phyloP scores from a whole-genome alignment of 495 filamentous ascomycete genomes.

The Hyaloscypha bicolor region DNA sequence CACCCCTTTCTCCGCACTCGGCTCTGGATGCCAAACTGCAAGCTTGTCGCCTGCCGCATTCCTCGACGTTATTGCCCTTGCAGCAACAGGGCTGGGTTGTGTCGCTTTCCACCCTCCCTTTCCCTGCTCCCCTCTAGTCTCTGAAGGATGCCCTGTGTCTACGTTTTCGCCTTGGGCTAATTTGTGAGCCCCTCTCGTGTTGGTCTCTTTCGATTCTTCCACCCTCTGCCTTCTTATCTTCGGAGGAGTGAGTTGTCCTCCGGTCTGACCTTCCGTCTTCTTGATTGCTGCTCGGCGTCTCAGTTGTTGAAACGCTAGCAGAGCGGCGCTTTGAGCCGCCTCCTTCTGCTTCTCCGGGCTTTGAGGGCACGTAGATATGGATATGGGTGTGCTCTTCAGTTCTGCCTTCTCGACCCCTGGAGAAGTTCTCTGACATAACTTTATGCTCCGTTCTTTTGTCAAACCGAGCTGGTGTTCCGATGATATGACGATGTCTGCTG shows the following conservation, averaged over 20 bases:
- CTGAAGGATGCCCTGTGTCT: constrained; percentile 23
- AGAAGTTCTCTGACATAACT: constrained; percentile 23
- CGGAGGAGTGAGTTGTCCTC: constrained; percentile 1
- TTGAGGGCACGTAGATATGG: constrained; percentile 32
- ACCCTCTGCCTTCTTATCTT: constrained; percentile 8
- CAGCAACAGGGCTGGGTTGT: background rate
- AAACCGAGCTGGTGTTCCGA: constrained; percentile 24
- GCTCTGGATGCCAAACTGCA: constrained; percentile 14
- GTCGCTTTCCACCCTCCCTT: background rate
- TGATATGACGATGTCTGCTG: constrained; percentile 30
- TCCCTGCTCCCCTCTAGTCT: background rate
- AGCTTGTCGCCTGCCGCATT: background rate
- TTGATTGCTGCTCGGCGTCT: constrained; percentile 11
- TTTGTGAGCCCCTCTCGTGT: background rate
- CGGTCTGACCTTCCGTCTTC: constrained; percentile 6
- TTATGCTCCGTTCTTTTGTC: constrained; percentile 14
- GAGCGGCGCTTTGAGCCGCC: constrained; percentile 9
- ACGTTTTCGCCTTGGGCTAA: constrained; percentile 4
- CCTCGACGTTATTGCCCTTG: background rate
- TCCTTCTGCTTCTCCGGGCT: constrained; percentile 10
- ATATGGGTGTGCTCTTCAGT: constrained; percentile 33
- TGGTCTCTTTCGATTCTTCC: constrained; percentile 2
- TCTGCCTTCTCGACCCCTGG: constrained; percentile 8
- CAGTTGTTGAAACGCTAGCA: constrained; percentile 17
- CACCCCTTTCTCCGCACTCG: constrained; percentile 8